These are phyloP conservation scores for Cryptosporidium tyzzeri DNA, from an alignment of 169 alveolate genomes.

Conservation along the genomic window DNA sequence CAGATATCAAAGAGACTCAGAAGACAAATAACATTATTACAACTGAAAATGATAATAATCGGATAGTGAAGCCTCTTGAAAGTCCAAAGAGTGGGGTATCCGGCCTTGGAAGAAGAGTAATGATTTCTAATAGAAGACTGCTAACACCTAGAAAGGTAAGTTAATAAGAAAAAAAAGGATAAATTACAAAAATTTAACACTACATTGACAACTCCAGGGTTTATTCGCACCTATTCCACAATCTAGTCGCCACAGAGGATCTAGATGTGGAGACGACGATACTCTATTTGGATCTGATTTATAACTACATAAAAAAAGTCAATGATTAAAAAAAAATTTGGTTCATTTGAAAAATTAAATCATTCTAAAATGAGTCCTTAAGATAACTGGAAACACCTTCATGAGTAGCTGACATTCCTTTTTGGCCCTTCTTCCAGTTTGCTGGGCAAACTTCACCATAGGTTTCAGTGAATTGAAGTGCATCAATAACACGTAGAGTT, in stretches of 20 bases:
- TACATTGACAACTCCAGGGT: slow-evolving; percentile 3
- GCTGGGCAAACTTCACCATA: slow-evolving; percentile 99
- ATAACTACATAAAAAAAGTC: not conserved
- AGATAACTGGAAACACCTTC: slow-evolving; percentile 90
- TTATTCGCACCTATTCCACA: slow-evolving; percentile 53
- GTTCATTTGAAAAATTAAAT: not conserved
- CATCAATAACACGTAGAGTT: slow-evolving; percentile 95
- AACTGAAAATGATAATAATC: not conserved
- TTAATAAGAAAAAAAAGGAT: not conserved
- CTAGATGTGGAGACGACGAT: slow-evolving; percentile 61
- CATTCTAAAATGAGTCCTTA: slow-evolving; percentile 21
- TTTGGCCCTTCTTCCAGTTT: slow-evolving; percentile 96
- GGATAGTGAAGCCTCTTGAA: not conserved
- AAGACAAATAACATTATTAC: not conserved
- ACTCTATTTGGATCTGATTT: slow-evolving; percentile 67
- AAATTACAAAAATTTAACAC: not conserved
- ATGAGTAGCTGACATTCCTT: slow-evolving; percentile 94
- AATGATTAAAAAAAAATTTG: not conserved
- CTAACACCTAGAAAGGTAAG: slow-evolving; percentile 75
- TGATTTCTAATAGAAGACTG: slow-evolving; percentile 43
- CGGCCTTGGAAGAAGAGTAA: slow-evolving; percentile 27
- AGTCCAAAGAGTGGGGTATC: slow-evolving; percentile 43
- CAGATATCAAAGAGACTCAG: not conserved
- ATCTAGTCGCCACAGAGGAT: slow-evolving; percentile 37
- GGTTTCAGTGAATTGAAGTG: slow-evolving; percentile 95